These are phyloP conservation scores for Penicillium sp. DNA, from an alignment of 2,329 filamentous ascomycete genomes.

Conservation along the genomic window DNA sequence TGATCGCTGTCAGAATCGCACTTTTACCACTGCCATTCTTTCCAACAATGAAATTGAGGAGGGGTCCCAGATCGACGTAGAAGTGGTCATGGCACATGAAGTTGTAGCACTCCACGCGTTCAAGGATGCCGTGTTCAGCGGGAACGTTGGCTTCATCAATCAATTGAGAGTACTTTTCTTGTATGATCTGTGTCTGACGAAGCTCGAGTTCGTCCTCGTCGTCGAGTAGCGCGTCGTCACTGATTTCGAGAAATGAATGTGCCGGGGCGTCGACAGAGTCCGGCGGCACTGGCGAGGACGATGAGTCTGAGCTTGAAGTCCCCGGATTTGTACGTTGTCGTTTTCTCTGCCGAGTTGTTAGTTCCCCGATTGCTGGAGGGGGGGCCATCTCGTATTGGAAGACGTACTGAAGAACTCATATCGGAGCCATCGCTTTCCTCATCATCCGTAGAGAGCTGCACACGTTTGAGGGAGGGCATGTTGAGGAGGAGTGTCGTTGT, in stretches of 20 bases:
- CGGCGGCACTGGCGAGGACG: slow-evolving; percentile 21
- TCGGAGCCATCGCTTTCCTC: slow-evolving; percentile 32
- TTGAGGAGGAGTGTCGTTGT: neutral
- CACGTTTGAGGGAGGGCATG: slow-evolving; percentile 47
- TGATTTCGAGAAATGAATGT: slow-evolving; percentile 16
- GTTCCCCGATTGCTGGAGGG: neutral
- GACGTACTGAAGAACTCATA: slow-evolving; percentile 30
- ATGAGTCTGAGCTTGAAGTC: slow-evolving; percentile 15
- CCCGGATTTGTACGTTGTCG: slow-evolving; percentile 32
- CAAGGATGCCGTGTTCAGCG: slow-evolving; percentile 80
- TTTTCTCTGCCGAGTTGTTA: slow-evolving; percentile 36
- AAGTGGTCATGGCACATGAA: slow-evolving; percentile 94
- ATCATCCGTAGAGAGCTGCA: slow-evolving; percentile 27
- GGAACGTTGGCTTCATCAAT: slow-evolving; percentile 64
- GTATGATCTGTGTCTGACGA: slow-evolving; percentile 62
- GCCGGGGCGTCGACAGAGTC: slow-evolving; percentile 16
- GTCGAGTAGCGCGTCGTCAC: slow-evolving; percentile 23
- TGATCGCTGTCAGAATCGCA: slow-evolving; percentile 87
- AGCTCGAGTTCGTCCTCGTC: slow-evolving; percentile 50
- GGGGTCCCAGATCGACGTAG: slow-evolving; percentile 77
- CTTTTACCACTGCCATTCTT: slow-evolving; percentile 98
- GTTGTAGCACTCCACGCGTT: slow-evolving; percentile 80
- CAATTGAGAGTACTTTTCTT: slow-evolving; percentile 46
- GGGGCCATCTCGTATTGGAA: slow-evolving; percentile 2
- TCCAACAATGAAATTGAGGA: slow-evolving; percentile 97